These are phyloP conservation scores for Leishmania tarentolae DNA, from an alignment of 208 protist genomes.

Conservation along the genomic window DNA sequence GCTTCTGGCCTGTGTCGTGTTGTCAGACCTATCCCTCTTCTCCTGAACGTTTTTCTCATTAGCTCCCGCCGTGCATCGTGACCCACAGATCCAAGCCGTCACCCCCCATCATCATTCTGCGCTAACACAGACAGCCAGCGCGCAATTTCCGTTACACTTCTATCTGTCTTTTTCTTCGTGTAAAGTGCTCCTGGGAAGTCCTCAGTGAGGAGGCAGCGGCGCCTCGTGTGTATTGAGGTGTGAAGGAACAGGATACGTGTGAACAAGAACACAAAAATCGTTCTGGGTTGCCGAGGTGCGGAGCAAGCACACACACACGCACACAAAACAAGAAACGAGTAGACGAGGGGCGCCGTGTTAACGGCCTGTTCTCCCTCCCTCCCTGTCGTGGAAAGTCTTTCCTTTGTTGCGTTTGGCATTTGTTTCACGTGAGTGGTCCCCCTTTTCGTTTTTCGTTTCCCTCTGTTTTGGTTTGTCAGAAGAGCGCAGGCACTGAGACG, in stretches of 20 bases:
- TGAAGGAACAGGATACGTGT: background rate
- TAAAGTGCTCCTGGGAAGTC: background rate
- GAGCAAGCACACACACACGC: background rate
- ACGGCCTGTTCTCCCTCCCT: background rate
- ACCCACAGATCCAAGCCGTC: background rate
- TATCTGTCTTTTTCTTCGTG: background rate
- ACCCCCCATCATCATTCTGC: background rate
- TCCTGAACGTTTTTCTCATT: background rate
- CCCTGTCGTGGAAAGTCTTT: background rate
- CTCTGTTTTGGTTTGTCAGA: background rate
- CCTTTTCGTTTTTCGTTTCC: background rate
- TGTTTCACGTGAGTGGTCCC: background rate
- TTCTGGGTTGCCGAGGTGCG: background rate
- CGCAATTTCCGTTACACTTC: background rate
- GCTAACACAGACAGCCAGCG: background rate
- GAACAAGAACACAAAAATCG: background rate
- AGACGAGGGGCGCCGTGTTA: background rate
- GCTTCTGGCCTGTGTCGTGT: background rate
- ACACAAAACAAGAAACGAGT: background rate
- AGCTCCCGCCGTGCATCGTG: background rate
- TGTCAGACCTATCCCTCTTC: background rate
- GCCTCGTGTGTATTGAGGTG: background rate
- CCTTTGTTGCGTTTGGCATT: background rate
- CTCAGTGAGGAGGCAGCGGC: background rate
- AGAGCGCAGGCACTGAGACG: too few species aligned